Conservation (phyloP, 306 rosid genomes). For the Hippophae tibetana region DNA sequence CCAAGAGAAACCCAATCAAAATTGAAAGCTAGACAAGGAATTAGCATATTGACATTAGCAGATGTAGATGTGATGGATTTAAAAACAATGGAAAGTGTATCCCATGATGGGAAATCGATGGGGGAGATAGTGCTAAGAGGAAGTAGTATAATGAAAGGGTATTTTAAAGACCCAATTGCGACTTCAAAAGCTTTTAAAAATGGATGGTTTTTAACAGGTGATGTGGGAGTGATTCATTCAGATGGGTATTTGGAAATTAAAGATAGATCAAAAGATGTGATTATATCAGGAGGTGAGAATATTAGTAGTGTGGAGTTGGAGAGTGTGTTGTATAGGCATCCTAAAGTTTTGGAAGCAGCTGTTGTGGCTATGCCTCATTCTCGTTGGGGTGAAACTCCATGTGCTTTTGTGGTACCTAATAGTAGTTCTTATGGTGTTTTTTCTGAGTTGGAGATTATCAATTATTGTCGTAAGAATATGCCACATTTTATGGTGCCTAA, state of each 20-base stretch:
- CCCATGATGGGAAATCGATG: constrained; percentile 52
- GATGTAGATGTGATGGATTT: constrained; percentile 67
- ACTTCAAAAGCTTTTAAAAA: constrained; percentile 39
- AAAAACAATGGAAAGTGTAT: constrained; percentile 58
- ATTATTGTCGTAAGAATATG: constrained; percentile 26
- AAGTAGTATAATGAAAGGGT: constrained; percentile 83
- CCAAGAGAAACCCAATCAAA: constrained; percentile 35
- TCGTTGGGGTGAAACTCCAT: constrained; percentile 88
- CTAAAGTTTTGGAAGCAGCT: constrained; percentile 60
- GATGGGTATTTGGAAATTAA: constrained; percentile 90
- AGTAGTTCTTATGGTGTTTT: not conserved
- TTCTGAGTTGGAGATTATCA: constrained; percentile 27
- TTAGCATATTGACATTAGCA: constrained; percentile 50
- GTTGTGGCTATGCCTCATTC: constrained; percentile 94
- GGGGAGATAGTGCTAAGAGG: constrained; percentile 82
- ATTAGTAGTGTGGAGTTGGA: constrained; percentile 82
- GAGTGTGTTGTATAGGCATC: constrained; percentile 49
- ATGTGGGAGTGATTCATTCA: constrained; percentile 65
- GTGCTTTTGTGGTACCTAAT: constrained; percentile 53
- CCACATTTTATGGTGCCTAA: constrained; percentile 40
- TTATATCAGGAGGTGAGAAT: constrained; percentile 89
- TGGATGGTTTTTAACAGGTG: constrained; percentile 89
- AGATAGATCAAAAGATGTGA: constrained; percentile 82
- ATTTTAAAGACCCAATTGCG: constrained; percentile 44
- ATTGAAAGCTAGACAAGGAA: constrained; percentile 74